These are phyloP conservation scores for Coniochaeta prunicola DNA, from an alignment of 2,329 filamentous ascomycete species.

Conservation along the genomic window DNA sequence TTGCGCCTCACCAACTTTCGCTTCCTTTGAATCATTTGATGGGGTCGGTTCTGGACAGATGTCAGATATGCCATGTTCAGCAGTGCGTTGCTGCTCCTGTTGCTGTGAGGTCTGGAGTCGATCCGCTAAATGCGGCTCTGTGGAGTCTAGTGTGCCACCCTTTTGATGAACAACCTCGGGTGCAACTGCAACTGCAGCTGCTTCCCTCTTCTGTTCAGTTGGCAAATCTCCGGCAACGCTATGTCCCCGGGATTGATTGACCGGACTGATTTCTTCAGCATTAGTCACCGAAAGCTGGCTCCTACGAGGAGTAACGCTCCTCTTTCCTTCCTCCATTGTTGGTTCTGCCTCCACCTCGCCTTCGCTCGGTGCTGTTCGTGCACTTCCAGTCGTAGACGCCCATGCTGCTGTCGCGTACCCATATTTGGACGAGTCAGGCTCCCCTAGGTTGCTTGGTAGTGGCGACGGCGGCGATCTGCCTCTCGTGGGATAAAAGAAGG, in stretches of 20 bases:
- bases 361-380: constrained; percentile 25
- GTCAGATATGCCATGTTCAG: neutral
- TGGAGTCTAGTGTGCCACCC: neutral
- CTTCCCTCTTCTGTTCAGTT: neutral
- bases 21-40: neutral
- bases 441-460: constrained; percentile 34
- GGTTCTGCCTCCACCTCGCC: constrained; percentile 27
- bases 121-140: neutral
- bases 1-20: neutral
- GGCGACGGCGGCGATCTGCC: constrained; percentile 49
- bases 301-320: neutral
- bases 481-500: constrained; percentile 37
- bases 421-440: constrained; percentile 21
- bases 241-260: neutral
- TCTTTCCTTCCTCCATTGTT: neutral
- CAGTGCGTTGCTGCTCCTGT: neutral
- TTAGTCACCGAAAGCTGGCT: neutral
- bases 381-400: neutral
- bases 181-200: neutral
- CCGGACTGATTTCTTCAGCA: neutral
- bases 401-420: neutral
- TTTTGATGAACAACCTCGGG: neutral
- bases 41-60: neutral
- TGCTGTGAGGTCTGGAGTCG: neutral
- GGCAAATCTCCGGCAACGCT: neutral